Percentiles rank a stretch among this genome's conserved stretches.
These are phyloP conservation scores for Grigorovia humatica DNA, from an alignment of 805 yeast species.

Conservation along the genomic window DNA sequence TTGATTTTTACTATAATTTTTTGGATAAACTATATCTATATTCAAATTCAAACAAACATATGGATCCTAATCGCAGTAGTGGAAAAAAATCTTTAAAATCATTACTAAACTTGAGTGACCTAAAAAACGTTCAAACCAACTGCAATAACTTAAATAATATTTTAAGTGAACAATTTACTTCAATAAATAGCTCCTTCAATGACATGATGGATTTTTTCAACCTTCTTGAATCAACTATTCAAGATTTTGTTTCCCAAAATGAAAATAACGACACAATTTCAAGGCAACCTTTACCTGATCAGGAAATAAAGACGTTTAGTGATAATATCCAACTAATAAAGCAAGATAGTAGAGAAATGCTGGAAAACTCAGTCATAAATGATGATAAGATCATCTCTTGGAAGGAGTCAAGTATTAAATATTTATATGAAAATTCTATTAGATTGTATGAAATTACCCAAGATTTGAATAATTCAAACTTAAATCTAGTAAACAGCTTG, in stretches of 20 bases:
- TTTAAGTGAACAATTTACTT: background rate
- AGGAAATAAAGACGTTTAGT: background rate
- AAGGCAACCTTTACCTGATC: background rate
- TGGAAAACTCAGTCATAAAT: background rate
- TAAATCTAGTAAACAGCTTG: background rate
- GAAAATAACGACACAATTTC: background rate
- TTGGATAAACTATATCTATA: background rate
- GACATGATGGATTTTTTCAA: background rate
- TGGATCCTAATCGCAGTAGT: too few relatives aligned
- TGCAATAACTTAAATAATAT: background rate
- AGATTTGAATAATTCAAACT: background rate
- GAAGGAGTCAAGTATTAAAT: background rate
- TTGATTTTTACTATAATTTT: background rate
- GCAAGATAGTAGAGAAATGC: background rate
- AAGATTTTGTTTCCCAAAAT: background rate
- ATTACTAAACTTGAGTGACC: background rate
- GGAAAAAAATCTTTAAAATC: background rate
- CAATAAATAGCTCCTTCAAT: background rate
- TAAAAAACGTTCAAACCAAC: background rate
- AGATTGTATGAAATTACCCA: conserved; percentile 3
- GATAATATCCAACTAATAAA: background rate
- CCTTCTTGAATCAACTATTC: background rate
- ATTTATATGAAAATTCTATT: background rate
- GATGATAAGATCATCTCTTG: background rate
- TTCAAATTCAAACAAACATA: background rate